These are phyloP conservation scores for Phytophthora europaea DNA, from an alignment of 352 stramenopile genomes.

Conservation along the genomic window DNA sequence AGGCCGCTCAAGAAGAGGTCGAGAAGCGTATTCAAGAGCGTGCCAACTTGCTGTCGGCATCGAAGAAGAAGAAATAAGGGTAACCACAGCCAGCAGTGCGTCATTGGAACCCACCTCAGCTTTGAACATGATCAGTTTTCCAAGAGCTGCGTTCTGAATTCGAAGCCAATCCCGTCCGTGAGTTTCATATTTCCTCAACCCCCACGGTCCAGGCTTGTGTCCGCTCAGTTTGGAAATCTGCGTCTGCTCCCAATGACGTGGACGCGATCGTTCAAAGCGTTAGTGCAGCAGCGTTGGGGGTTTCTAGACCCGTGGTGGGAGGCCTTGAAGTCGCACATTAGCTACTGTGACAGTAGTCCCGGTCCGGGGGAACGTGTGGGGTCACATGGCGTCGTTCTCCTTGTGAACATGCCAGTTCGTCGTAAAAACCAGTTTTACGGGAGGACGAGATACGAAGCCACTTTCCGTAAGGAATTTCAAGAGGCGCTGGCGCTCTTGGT, in stretches of 20 bases:
- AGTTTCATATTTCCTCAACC: too few relatives aligned
- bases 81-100: neutral
- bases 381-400: neutral
- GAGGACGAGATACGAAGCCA: neutral
- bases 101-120: constrained; percentile 5
- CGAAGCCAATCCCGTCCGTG: neutral
- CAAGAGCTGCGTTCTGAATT: neutral
- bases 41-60: constrained; percentile 56
- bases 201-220: too few relatives aligned
- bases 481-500: neutral
- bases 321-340: too few relatives aligned
- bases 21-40: constrained; percentile 76
- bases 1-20: constrained; percentile 79
- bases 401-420: neutral
- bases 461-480: neutral
- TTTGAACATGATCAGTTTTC: constrained; percentile 22
- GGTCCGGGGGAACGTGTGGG: neutral
- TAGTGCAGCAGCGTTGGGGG: too few relatives aligned
- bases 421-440: neutral
- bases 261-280: too few relatives aligned
- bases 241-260: too few relatives aligned
- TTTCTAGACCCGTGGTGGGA: too few relatives aligned
- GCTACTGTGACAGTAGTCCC: too few relatives aligned
- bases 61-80: constrained; percentile 78
- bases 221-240: too few relatives aligned